Evolutionary conservation across 148 eudicot genomes (phyloP).

Genomic region (Dianthus caryophyllus): DNA sequence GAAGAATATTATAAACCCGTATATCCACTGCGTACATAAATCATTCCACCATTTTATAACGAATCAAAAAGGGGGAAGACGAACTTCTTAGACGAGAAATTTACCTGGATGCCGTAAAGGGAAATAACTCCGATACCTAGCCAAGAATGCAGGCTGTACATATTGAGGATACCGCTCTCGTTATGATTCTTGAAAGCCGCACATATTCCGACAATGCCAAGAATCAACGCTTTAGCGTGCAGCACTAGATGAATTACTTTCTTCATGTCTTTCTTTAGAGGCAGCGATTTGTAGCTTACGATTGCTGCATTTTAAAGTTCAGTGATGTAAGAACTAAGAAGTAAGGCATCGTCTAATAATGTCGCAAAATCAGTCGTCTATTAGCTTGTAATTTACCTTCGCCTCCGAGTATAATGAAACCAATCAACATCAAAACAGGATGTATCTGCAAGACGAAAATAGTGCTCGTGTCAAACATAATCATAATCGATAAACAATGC

Average conservation of each 20-base stretch:
- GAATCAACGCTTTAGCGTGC: constrained; percentile 71
- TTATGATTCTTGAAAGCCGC: constrained; percentile 82
- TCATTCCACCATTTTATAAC: not conserved
- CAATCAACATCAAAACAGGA: constrained; percentile 82
- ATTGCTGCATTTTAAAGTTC: constrained; percentile 56
- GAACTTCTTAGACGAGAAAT: not conserved
- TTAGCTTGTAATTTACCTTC: constrained; percentile 49
- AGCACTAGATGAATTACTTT: constrained; percentile 73
- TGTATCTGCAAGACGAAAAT: constrained; percentile 47
- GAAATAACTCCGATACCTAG: constrained; percentile 65
- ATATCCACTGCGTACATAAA: constrained; percentile 79
- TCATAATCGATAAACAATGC: no score
- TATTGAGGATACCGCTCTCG: constrained; percentile 62
- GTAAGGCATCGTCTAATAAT: not conserved
- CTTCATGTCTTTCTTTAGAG: constrained; percentile 62
- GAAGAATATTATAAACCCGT: constrained; percentile 70
- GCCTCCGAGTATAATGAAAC: constrained; percentile 77
- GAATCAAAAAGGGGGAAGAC: not conserved
- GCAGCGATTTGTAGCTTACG: constrained; percentile 75
- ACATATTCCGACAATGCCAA: constrained; percentile 70
- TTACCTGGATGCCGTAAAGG: constrained; percentile 87
- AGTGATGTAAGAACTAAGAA: constrained; percentile 9
- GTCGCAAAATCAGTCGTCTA: not conserved
- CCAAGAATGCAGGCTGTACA: constrained; percentile 96
- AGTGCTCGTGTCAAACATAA: not conserved